phyloP scores from a whole-genome alignment of 83 land plant species.

The Picea abies region DNA sequence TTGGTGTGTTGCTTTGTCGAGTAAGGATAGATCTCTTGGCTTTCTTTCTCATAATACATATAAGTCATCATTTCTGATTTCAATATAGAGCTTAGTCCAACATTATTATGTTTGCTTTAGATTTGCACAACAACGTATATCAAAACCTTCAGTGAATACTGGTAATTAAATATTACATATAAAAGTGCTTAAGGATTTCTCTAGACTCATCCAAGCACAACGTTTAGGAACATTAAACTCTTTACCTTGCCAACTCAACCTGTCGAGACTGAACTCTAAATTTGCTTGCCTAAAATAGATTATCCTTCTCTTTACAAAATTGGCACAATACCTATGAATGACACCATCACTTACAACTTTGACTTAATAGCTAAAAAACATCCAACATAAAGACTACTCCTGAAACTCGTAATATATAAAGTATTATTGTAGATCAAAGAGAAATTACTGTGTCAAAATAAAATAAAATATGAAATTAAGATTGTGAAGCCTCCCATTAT shows the following conservation, averaged over 20 bases:
- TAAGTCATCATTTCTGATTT: background rate
- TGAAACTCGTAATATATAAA: no score
- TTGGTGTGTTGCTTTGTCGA: no score
- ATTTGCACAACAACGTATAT: background rate
- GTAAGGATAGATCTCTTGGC: background rate
- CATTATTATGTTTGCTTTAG: slow-evolving; percentile 4
- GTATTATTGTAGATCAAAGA: no score
- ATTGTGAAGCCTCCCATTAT: no score
- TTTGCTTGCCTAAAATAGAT: slow-evolving; percentile 3
- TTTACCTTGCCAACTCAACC: slow-evolving; percentile 25
- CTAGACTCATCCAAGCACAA: background rate
- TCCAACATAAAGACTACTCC: no score
- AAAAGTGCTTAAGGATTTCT: background rate
- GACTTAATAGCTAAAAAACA: no score
- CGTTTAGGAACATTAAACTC: background rate
- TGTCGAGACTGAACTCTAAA: slow-evolving; percentile 37
- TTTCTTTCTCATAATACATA: background rate
- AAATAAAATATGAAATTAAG: no score
- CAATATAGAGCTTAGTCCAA: background rate
- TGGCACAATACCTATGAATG: no score
- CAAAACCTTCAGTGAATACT: background rate
- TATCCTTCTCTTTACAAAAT: no score
- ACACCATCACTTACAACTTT: no score
- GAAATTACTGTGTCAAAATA: no score
- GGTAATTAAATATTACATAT: background rate